A percentile compares a stretch with the other conserved stretches of the same genome.
Evolutionary conservation across 345 rosid species (phyloP).

Genomic region (Nasturtium officinale): DNA sequence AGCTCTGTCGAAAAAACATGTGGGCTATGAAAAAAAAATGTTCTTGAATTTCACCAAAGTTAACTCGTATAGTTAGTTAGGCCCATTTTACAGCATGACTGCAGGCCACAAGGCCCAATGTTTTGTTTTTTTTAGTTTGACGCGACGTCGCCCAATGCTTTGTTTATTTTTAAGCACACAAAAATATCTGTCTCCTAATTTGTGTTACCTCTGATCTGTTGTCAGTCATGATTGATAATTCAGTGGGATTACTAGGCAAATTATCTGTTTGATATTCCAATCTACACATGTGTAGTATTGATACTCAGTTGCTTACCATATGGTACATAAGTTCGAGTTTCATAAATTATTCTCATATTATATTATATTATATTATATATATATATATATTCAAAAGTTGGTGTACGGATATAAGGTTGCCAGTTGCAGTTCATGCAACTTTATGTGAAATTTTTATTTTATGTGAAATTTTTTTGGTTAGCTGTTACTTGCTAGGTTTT

Average conservation of each 20-base stretch:
- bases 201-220: not conserved
- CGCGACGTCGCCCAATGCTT: slow-evolving; percentile 15
- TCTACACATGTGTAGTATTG: not conserved
- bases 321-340: not conserved
- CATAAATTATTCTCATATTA: not conserved
- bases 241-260: slow-evolving; percentile 22
- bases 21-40: not conserved
- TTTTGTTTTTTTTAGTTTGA: not conserved
- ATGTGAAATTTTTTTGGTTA: not conserved
- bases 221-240: not conserved
- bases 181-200: no score
- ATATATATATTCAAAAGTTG: not conserved
- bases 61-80: not conserved
- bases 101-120: slow-evolving; percentile 10
- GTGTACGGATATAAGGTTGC: slow-evolving; percentile 3
- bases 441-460: no score
- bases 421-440: slow-evolving; percentile 12
- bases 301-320: not conserved
- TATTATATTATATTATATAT: not conserved
- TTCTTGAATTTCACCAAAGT: not conserved
- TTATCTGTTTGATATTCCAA: not conserved
- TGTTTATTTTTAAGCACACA: no score
- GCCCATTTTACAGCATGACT: not conserved
- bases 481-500: slow-evolving; percentile 18
- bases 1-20: not conserved